Conservation (phyloP, 352 stramenopile species). For the Globisporangium apiculatum region DNA sequence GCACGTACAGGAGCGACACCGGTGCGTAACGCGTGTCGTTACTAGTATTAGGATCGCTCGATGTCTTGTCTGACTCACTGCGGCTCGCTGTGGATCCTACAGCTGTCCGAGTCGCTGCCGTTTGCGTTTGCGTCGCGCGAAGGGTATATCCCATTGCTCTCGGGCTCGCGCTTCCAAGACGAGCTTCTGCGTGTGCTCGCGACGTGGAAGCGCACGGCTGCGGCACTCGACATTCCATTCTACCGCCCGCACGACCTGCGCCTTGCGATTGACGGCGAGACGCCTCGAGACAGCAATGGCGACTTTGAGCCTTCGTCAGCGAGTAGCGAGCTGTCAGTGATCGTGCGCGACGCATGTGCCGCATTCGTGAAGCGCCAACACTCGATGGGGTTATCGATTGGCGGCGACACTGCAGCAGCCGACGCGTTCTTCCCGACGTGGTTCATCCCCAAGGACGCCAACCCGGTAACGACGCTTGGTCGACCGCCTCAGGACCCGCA, state of each 20-base stretch:
- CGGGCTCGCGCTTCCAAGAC: slow-evolving; percentile 56
- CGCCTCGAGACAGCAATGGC: slow-evolving; percentile 24
- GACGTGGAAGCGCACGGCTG: slow-evolving; percentile 48
- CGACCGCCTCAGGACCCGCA: slow-evolving; percentile 24
- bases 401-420: slow-evolving; percentile 2
- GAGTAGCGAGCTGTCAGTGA: slow-evolving; percentile 7
- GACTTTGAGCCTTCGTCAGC: not conserved
- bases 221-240: slow-evolving; percentile 37
- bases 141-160: slow-evolving; percentile 48
- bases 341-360: slow-evolving; percentile 15
- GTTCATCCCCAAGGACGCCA: slow-evolving; percentile 54
- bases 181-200: slow-evolving; percentile 48
- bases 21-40: slow-evolving; percentile 10
- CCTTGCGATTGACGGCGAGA: slow-evolving; percentile 28
- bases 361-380: slow-evolving; percentile 21
- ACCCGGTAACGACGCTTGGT: slow-evolving; percentile 25
- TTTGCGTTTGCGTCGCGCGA: slow-evolving; percentile 19
- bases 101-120: slow-evolving; percentile 36
- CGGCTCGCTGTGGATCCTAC: not conserved
- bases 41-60: not conserved
- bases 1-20: slow-evolving; percentile 11
- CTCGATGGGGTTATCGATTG: no score
- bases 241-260: slow-evolving; percentile 40
- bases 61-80: not conserved
- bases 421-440: slow-evolving; percentile 40